phyloP scores from a whole-genome alignment of 1,284 basidiomycete species.

The Chalciporus sp. region DNA sequence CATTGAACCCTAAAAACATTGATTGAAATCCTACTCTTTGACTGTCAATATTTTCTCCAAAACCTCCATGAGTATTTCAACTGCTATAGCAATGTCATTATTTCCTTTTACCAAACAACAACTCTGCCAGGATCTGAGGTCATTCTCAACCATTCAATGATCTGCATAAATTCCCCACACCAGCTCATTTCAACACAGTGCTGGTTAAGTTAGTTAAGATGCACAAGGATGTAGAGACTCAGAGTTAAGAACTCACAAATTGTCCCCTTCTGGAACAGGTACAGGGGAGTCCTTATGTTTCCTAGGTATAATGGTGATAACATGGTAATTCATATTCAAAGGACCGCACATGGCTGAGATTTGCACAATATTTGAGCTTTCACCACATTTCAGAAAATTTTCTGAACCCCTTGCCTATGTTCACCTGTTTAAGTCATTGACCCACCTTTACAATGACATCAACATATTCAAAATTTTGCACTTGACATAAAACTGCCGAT shows the following conservation, averaged over 20 bases:
- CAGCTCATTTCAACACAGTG: neutral
- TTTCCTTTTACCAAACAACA: neutral
- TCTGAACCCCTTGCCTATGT: slow-evolving; percentile 6
- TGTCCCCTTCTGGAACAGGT: no score
- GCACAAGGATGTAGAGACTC: no score
- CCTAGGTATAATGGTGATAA: no score
- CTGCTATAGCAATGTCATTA: neutral
- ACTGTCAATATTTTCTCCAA: neutral
- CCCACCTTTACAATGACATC: neutral
- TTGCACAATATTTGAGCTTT: slow-evolving; percentile 8
- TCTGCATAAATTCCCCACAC: neutral
- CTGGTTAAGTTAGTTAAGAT: no score
- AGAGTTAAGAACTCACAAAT: no score
- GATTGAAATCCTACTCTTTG: neutral
- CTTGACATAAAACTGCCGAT: neutral
- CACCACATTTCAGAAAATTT: neutral
- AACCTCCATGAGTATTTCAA: neutral
- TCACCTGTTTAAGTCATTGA: slow-evolving; percentile 6
- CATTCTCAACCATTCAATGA: neutral
- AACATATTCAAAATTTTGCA: neutral
- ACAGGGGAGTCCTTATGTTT: no score
- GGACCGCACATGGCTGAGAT: slow-evolving; percentile 7
- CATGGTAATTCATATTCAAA: neutral
- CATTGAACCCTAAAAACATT: neutral
- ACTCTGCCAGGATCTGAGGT: neutral